These are phyloP conservation scores for Myriosclerotinia curreyana DNA, from an alignment of 2,329 filamentous ascomycete species.

Conservation along the genomic window DNA sequence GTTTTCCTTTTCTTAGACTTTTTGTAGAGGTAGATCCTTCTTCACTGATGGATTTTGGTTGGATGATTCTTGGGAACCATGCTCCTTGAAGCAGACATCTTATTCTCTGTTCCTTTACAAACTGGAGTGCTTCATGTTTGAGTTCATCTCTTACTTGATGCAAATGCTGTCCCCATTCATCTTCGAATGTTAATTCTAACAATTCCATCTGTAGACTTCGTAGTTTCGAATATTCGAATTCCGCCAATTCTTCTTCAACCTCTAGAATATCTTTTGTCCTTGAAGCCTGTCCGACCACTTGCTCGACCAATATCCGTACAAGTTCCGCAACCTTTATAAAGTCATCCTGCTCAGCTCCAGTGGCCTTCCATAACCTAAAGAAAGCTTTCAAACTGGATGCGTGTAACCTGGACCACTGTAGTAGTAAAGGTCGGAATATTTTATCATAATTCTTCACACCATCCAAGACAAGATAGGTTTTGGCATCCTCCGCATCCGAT, in stretches of 20 bases:
- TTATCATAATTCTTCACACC: constrained; percentile 76
- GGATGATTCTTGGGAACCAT: constrained; percentile 65
- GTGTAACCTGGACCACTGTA: constrained; percentile 92
- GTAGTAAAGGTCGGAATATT: constrained; percentile 78
- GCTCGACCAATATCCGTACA: constrained; percentile 83
- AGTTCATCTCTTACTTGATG: constrained; percentile 88
- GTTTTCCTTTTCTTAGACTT: constrained; percentile 24
- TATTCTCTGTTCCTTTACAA: constrained; percentile 95
- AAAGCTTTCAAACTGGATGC: constrained; percentile 82
- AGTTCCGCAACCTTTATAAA: constrained; percentile 93
- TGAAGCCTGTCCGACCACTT: constrained; percentile 77
- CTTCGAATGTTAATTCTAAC: constrained; percentile 85
- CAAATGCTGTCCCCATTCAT: constrained; percentile 89
- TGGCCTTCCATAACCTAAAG: constrained; percentile 88
- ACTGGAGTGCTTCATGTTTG: constrained; percentile 86
- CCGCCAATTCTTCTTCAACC: constrained; percentile 82
- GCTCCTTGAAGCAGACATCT: constrained; percentile 82
- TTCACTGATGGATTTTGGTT: constrained; percentile 47
- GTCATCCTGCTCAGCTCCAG: constrained; percentile 78
- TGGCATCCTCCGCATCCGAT: constrained; percentile 72
- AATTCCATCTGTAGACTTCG: constrained; percentile 91
- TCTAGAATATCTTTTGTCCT: constrained; percentile 82
- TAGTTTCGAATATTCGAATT: constrained; percentile 75
- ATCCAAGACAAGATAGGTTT: constrained; percentile 72
- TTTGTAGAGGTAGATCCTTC: constrained; percentile 33